Percentiles rank a stretch among this genome's conserved stretches.
phyloP scores from a whole-genome alignment of 139 green algal genomes.

The Eudorina sp. region DNA sequence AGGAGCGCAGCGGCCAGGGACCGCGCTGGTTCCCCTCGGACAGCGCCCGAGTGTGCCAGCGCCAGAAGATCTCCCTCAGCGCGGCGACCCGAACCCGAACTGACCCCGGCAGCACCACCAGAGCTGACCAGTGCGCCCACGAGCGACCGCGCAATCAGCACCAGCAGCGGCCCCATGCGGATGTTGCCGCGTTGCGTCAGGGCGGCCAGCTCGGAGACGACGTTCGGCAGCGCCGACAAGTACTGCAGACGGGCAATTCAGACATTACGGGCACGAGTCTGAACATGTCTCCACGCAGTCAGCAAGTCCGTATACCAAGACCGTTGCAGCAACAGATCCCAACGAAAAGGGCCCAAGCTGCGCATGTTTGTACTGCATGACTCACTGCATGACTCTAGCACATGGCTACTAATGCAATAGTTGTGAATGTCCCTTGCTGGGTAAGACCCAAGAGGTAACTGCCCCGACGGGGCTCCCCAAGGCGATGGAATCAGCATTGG shows the following conservation, averaged over 20 bases:
- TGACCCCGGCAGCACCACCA: neutral
- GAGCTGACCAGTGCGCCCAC: conserved; percentile 11
- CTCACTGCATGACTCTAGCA: no score
- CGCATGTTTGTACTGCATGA: no score
- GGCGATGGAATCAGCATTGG: conserved; percentile 77
- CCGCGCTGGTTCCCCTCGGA: conserved; percentile 35
- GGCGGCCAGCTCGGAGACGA: conserved; percentile 56
- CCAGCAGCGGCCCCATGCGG: conserved; percentile 48
- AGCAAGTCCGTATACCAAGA: no score
- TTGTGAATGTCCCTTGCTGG: conserved; percentile 67
- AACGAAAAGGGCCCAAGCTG: no score
- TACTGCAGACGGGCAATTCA: no score
- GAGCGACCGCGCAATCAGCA: conserved; percentile 49
- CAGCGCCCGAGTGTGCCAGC: conserved; percentile 45
- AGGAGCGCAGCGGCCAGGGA: conserved; percentile 24
- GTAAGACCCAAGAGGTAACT: conserved; percentile 77
- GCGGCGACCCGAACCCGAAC: neutral
- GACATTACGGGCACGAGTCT: no score
- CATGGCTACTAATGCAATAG: neutral
- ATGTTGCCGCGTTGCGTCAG: conserved; percentile 54
- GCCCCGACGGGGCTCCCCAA: conserved; percentile 77
- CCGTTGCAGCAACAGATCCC: no score
- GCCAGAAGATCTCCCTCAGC: conserved; percentile 45
- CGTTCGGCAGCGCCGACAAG: conserved; percentile 37
- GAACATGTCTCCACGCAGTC: no score